Conservation (phyloP, 2,329 filamentous ascomycete genomes). For the Colletotrichum lentis region DNA sequence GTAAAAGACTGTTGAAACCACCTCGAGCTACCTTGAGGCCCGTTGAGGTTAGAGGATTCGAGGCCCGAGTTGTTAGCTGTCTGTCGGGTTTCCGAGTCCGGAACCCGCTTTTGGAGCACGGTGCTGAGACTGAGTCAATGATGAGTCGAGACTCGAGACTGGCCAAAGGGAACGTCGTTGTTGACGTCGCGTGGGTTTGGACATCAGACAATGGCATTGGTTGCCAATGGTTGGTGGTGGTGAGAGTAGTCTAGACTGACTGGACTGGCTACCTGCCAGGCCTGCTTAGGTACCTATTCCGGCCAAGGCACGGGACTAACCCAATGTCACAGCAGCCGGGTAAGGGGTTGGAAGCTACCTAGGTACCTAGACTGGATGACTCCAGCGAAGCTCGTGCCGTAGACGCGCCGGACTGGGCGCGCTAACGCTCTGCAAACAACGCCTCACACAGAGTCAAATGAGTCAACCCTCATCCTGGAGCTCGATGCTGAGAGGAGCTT, state of each 20-base stretch:
- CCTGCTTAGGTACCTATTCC: no score
- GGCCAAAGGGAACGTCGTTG: background rate
- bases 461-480: background rate
- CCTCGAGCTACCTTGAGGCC: conserved; percentile 2
- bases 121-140: conserved; percentile 18
- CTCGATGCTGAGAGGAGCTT: background rate
- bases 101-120: background rate
- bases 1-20: conserved; percentile 19
- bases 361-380: background rate
- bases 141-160: conserved; percentile 27
- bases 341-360: conserved; percentile 3
- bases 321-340: background rate
- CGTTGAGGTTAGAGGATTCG: conserved; percentile 15
- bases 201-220: background rate
- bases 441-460: conserved; percentile 20
- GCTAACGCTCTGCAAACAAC: conserved; percentile 6
- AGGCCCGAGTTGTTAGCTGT: background rate
- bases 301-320: conserved; percentile 15
- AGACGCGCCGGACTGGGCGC: conserved; percentile 13
- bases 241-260: no score
- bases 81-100: background rate
- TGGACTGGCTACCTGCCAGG: background rate
- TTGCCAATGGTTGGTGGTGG: background rate
- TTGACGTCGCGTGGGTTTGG: background rate
- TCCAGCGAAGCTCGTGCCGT: conserved; percentile 18